phyloP scores from a whole-genome alignment of 495 filamentous ascomycete genomes.

The Penicillium coprophilum region DNA sequence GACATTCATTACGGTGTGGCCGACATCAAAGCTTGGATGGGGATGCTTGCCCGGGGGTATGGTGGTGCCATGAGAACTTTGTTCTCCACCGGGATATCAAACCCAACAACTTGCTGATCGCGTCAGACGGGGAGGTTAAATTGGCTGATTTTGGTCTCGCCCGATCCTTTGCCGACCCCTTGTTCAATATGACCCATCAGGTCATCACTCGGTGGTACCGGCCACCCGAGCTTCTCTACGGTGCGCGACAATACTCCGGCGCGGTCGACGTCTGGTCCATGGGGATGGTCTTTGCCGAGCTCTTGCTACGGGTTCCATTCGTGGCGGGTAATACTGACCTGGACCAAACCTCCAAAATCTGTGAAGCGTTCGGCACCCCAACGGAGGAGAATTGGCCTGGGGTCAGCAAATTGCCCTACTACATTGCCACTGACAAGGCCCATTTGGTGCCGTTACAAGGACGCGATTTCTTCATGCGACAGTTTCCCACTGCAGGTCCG shows the following conservation, averaged over 20 bases:
- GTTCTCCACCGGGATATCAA: constrained; percentile 98
- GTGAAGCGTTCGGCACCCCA: constrained; percentile 82
- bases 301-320: constrained; percentile 77
- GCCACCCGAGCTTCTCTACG: constrained; percentile 88
- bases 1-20: constrained; percentile 73
- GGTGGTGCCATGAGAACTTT: constrained; percentile 95
- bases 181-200: constrained; percentile 82
- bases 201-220: constrained; percentile 98
- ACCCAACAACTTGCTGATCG: constrained; percentile 95
- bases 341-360: constrained; percentile 75
- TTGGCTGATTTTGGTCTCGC: constrained; percentile 98
- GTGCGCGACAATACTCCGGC: constrained; percentile 83
- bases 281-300: constrained; percentile 88
- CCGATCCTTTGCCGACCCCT: constrained; percentile 83
- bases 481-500: constrained; percentile 73
- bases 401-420: constrained; percentile 77
- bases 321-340: constrained; percentile 80
- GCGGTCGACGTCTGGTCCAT: constrained; percentile 96
- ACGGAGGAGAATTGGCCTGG: constrained; percentile 96
- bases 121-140: constrained; percentile 88
- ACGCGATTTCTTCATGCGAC: constrained; percentile 63
- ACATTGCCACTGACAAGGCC: constrained; percentile 55
- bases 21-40: constrained; percentile 98
- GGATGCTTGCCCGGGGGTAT: constrained; percentile 91
- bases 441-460: constrained; percentile 61